These are phyloP conservation scores for Globisporangium radiosum DNA, from an alignment of 352 stramenopile species.

Conservation along the genomic window DNA sequence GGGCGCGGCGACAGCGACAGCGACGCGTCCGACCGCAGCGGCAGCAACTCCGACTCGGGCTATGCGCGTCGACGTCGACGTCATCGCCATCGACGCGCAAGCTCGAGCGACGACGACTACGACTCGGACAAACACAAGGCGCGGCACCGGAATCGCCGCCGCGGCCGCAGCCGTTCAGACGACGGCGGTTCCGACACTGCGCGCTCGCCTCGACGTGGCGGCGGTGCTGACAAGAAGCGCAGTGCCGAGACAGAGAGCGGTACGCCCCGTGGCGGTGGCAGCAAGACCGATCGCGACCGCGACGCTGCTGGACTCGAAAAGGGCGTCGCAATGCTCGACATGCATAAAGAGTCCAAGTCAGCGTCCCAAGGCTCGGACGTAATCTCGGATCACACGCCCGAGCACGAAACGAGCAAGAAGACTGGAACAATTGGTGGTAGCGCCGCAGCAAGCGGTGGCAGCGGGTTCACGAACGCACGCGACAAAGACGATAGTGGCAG, in stretches of 20 bases:
- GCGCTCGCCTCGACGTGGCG: constrained; percentile 21
- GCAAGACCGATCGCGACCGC: neutral
- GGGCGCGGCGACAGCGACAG: constrained; percentile 10
- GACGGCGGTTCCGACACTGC: constrained; percentile 23
- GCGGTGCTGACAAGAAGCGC: neutral
- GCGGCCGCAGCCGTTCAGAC: constrained; percentile 17
- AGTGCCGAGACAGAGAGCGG: neutral
- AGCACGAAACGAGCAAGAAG: constrained; percentile 13
- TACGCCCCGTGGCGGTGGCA: neutral
- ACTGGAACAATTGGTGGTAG: neutral
- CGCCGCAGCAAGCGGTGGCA: neutral
- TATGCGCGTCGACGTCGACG: too few species aligned
- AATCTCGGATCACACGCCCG: constrained; percentile 12
- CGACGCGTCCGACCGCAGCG: too few species aligned
- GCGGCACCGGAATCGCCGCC: constrained; percentile 18
- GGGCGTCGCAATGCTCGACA: constrained; percentile 26
- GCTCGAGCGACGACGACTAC: constrained; percentile 49
- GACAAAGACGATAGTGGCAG: neutral
- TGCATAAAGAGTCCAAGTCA: constrained; percentile 18
- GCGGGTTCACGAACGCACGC: neutral
- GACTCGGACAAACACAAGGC: constrained; percentile 39
- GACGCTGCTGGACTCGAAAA: constrained; percentile 18
- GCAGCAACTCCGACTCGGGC: too few species aligned
- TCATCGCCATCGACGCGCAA: constrained; percentile 6
- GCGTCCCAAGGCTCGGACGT: constrained; percentile 10